Base-by-base conservation (phyloP, 805 yeast species). In the Starmerella riodocensis region DNA sequence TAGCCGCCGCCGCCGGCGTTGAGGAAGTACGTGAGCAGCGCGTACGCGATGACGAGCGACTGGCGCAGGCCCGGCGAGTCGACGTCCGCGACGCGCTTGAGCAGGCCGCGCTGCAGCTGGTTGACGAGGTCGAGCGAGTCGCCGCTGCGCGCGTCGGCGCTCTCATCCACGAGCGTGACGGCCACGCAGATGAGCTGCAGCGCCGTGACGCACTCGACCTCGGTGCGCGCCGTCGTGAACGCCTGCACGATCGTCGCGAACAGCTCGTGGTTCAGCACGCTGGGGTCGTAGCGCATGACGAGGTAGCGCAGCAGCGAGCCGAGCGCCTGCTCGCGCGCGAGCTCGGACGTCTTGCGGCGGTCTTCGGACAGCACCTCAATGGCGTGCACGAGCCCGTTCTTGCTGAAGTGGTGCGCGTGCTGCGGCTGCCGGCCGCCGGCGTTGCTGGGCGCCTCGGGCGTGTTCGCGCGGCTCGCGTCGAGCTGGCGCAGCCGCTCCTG, bases 1-100 rank as follows among this genome's bases (percentile, higher is more conserved):
- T 50, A 58, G 7, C 59, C 61, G 13, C 61, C 61, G 28, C 58
- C 52, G n/a, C 62, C 63, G 22, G 45, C 50, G 31, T 49, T 42
- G 36, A 49, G 33, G 43, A 56, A 50, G 35, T 45, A 59, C 33
- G 55, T 53, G 20, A 59, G 42, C 31, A 55, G 48, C 11, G 59
- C 45, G 40, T 48, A 56, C 11, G 50, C 52, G 6, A 57, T 49
- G 17, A 46, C 44, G 34, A 48, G 41, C 14, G 53, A 49, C 14
- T 57, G 56, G 3, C 50, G 40, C 21, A 42, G 33, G 2, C 35
- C 40, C n/a, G 42, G 25, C 11, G 33, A 13, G 14, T 20, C 16
- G 23, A 19, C 29, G 14, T 24, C 34, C 19, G 30, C 32, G 25
- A 40, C 21, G 14, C 46, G 48, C 26, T 40, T 45, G 32, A 37